A percentile compares a stretch with the other conserved stretches of the same genome.
These are phyloP conservation scores for Diplocarpon rosae DNA, from an alignment of 2,329 filamentous ascomycete genomes.

Conservation along the genomic window DNA sequence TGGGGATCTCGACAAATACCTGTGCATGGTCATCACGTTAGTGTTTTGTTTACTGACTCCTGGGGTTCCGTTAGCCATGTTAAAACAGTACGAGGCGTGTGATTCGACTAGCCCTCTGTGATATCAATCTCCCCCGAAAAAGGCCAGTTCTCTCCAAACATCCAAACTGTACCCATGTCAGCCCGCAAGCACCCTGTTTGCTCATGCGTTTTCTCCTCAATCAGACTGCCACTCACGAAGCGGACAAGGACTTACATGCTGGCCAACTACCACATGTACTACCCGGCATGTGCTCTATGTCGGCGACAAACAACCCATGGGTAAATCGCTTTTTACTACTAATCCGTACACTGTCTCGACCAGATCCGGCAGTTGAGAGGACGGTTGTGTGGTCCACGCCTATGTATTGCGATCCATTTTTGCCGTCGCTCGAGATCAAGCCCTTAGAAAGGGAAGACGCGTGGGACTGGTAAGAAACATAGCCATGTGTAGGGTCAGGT, in stretches of 20 bases:
- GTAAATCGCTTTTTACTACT: slow-evolving; percentile 52
- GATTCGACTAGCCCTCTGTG: slow-evolving; percentile 56
- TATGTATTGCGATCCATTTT: slow-evolving; percentile 46
- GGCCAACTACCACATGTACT: slow-evolving; percentile 64
- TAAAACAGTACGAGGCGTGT: not conserved
- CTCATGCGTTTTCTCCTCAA: not conserved
- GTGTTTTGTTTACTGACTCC: not conserved
- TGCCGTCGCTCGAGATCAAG: slow-evolving; percentile 27
- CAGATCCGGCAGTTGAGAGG: slow-evolving; percentile 30
- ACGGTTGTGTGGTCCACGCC: slow-evolving; percentile 53
- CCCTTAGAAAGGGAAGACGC: slow-evolving; percentile 23
- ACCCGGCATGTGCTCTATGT: slow-evolving; percentile 62
- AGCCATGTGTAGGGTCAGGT: slow-evolving; percentile 55
- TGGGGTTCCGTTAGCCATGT: slow-evolving; percentile 34
- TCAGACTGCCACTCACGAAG: not conserved
- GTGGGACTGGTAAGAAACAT: slow-evolving; percentile 41
- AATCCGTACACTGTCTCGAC: slow-evolving; percentile 54
- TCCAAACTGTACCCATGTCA: slow-evolving; percentile 30
- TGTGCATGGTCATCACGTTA: slow-evolving; percentile 9
- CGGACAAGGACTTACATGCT: slow-evolving; percentile 35
- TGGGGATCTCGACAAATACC: slow-evolving; percentile 24
- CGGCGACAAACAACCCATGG: slow-evolving; percentile 57
- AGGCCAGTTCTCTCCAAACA: slow-evolving; percentile 47
- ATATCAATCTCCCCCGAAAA: slow-evolving; percentile 51
- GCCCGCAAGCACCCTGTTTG: not conserved